Evolutionary conservation across 2,329 filamentous ascomycete species (phyloP).

Genomic region (Pseudopithomyces chartarum): DNA sequence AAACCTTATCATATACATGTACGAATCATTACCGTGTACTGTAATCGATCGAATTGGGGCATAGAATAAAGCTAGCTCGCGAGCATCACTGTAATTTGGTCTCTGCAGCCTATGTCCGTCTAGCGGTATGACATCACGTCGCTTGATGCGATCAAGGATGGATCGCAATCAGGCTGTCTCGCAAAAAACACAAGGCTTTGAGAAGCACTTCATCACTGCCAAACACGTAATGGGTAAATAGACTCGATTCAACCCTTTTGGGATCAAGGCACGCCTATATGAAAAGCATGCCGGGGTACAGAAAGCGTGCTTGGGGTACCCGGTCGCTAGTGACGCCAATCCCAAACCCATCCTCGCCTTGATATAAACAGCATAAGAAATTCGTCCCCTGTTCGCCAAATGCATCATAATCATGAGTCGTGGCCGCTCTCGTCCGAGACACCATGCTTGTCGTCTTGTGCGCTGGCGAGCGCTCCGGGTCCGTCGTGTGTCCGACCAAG

Average conservation of each 20-base stretch:
- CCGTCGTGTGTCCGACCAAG: not conserved
- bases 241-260: conserved; percentile 16
- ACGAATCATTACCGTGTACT: no score
- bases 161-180: no score
- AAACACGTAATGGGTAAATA: not conserved
- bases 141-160: no score
- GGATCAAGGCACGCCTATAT: conserved; percentile 26
- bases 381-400: conserved; percentile 5
- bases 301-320: conserved; percentile 25
- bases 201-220: not conserved
- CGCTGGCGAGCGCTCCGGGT: not conserved
- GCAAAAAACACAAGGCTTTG: not conserved
- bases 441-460: not conserved
- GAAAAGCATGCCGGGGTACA: conserved; percentile 26
- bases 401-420: conserved; percentile 1
- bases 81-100: no score
- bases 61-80: no score
- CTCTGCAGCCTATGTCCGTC: no score
- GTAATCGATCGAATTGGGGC: no score
- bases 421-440: not conserved
- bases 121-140: no score
- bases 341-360: conserved; percentile 27
- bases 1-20: no score
- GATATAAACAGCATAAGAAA: conserved; percentile 4
- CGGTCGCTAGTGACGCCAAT: conserved; percentile 33